phyloP scores from a whole-genome alignment of 2,329 filamentous ascomycete genomes.

The Apiospora rasikravindrae region DNA sequence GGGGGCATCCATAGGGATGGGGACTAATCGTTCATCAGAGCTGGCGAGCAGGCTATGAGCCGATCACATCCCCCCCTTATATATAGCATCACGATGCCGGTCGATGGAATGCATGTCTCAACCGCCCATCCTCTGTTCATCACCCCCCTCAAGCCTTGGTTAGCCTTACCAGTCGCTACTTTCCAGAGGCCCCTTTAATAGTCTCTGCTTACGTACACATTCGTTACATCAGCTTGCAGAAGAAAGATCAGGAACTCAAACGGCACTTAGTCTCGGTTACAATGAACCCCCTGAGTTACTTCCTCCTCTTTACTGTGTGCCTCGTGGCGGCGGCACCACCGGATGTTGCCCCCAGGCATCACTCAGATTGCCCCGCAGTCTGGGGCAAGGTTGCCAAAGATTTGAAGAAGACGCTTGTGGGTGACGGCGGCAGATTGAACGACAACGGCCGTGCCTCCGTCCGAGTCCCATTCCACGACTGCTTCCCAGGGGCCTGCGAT shows the following conservation, averaged over 20 bases:
- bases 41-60: too few species aligned
- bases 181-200: neutral
- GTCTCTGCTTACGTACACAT: neutral
- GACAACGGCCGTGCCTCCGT: conserved; percentile 36
- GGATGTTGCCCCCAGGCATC: neutral
- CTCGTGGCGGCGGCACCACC: neutral
- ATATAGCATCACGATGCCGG: neutral
- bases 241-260: neutral
- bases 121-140: neutral
- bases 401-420: conserved; percentile 29
- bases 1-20: neutral
- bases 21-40: neutral
- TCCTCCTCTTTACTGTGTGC: neutral
- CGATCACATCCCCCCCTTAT: neutral
- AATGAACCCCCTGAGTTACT: neutral
- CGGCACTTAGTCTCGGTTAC: neutral
- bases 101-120: neutral
- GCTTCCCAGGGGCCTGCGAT: conserved; percentile 37
- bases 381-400: conserved; percentile 35
- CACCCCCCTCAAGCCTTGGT: neutral
- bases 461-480: conserved; percentile 37
- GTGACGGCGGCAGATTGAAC: conserved; percentile 29
- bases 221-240: neutral
- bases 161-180: neutral
- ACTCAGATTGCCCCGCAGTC: conserved; percentile 29